Evolutionary conservation across 192 early-diverging fungal species (phyloP).

Genomic region (Coemansia sp.): DNA sequence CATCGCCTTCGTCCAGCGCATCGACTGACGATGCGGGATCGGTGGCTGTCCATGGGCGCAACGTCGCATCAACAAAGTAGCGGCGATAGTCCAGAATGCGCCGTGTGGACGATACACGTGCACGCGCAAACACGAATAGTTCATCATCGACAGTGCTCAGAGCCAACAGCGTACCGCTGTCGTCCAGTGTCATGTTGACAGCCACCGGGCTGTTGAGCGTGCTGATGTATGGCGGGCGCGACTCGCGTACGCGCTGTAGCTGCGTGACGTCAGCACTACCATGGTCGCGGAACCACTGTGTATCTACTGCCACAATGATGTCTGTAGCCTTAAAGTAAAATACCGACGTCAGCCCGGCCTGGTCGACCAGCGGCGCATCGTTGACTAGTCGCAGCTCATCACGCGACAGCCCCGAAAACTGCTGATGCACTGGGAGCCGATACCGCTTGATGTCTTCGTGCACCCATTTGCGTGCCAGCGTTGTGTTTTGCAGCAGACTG

Average conservation of each 20-base stretch:
- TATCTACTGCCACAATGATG: conserved; percentile 45
- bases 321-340: conserved; percentile 55
- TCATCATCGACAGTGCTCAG: conserved; percentile 54
- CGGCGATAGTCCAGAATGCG: conserved; percentile 52
- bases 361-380: conserved; percentile 46
- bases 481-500: conserved; percentile 49
- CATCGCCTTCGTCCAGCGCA: conserved; percentile 45
- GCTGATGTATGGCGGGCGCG: conserved; percentile 54
- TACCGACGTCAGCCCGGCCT: conserved; percentile 45
- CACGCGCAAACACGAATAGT: conserved; percentile 50
- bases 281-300: conserved; percentile 53
- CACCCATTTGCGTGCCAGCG: conserved; percentile 22
- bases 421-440: conserved; percentile 50
- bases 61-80: conserved; percentile 28
- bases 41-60: conserved; percentile 36
- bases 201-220: conserved; percentile 54
- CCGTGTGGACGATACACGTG: conserved; percentile 23
- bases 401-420: conserved; percentile 52
- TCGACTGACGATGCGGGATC: conserved; percentile 43
- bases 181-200: conserved; percentile 53
- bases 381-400: conserved; percentile 54
- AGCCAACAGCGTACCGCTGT: conserved; percentile 49
- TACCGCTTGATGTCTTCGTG: conserved; percentile 46
- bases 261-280: conserved; percentile 45
- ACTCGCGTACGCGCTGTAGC: conserved; percentile 53